Evolutionary conservation across 2,329 filamentous ascomycete genomes (phyloP), one percentile per base, ranked within the genome.

Genomic region (Endothia cerciana): DNA sequence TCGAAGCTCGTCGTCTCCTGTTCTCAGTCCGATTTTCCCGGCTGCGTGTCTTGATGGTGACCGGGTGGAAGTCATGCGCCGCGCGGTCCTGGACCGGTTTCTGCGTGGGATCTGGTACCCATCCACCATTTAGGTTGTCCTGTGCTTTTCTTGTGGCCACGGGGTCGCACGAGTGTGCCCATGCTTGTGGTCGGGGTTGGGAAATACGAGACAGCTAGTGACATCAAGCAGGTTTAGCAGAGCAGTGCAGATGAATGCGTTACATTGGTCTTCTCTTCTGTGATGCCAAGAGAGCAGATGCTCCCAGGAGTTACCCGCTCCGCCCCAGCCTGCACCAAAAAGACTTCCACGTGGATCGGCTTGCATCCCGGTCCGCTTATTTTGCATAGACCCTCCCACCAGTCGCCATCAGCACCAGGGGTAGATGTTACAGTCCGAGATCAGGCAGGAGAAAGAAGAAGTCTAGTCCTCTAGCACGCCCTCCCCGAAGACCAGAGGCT

Each of bases 401-500:
- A 36, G 28, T 55, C 51, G 17, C 30, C 51, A 36, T 36, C 10
- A 6, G 28, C 51, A 15, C 28, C 51, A 55, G 19, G n/a, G n/a
- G 7, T 55, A 33, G 11, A 55, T 19, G 33, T 11, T 8, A 55
- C 17, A 28, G 47, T 15, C 25, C 17, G 13, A 30, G 47, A 15
- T 30, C 4, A 51, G 47, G 25, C 47, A 7, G 13, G 17, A 28
- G 47, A 51, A 28, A 56, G 53, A n/a, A 33, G 10, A 43, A 55
- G n/a, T 47, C 49, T 47, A 64, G 45, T 63, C 69, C 70, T 76
- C 75, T 7, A 70, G 40, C 49, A 75, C 68, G 33, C 71, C 71
- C 40, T 62, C 63, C 8, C 72, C 71, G 19, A 79, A 66, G 15
- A 67, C 64, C 41, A 83, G 72, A 53, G 71, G 5, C 60, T 61